Evolutionary conservation across 2,329 filamentous ascomycete species (phyloP), one percentile per base, ranked within the genome.

Genomic region (Cladosporium colombiae): DNA sequence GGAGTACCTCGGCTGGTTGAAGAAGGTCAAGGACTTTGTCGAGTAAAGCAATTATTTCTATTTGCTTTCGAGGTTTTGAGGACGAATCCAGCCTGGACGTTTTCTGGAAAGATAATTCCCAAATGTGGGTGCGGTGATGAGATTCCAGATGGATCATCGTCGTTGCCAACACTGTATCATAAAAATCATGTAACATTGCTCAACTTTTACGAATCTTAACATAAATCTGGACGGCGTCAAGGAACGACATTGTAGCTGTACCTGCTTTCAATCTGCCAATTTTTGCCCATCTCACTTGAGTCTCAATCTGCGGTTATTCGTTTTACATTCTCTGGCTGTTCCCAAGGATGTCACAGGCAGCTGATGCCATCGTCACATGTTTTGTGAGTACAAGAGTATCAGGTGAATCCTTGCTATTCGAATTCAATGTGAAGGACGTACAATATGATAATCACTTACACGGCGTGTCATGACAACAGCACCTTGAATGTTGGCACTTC

Each of bases 1-100:
- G 82, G 95, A 99, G 85, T 99, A 99, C 80, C 83, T 96, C 68
- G 83, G 86, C 71, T 99, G 96, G 95, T 83, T 99, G 79, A 86
- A 88, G 79, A 88, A 85, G 77, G 86, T 97, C 80, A 95, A 94
- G 88, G 83, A 81, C 69, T 97, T 98, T 76, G 84, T 97, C 71
- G 89, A 91, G 77, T 82, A 80, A 63, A 55, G 27, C 29, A 55
- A 29, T 55, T 18, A n/a, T 5, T 5, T 33, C 6, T 33, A 18
- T 18, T 33, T 55, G 27, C 31, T 5, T 33, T 33, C 11, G 52
- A 55, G 33, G 50, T n/a, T 5, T n/a, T 44, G 18, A 44, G 18
- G 37, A 44, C n/a, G n/a, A n/a, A n/a, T n/a, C n/a, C n/a, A n/a
- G 40, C 8, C 40, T 46, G 40, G 5, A 23, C 3, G 10, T 11